Evolutionary conservation across 1,284 basidiomycete species (phyloP).

Genomic region (Papiliotrema nemorosa): DNA sequence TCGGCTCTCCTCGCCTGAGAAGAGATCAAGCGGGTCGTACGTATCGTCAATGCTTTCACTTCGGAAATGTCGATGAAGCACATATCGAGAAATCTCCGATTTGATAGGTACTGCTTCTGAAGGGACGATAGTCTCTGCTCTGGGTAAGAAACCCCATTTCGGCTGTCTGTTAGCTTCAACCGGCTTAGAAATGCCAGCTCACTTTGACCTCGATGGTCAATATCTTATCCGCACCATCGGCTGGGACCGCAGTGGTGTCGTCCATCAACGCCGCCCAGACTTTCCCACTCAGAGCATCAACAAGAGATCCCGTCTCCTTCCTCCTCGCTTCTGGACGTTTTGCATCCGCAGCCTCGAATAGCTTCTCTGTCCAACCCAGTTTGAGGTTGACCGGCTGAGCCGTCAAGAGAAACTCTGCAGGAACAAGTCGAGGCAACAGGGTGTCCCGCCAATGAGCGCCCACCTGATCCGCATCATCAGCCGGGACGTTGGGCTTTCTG

Average conservation of each 20-base stretch:
- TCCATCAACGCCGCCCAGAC: conserved; percentile 58
- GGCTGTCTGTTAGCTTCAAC: conserved; percentile 56
- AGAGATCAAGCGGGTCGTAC: conserved; percentile 86
- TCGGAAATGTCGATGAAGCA: conserved; percentile 69
- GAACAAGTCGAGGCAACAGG: conserved; percentile 54
- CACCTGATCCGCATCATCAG: conserved; percentile 12
- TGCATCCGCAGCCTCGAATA: conserved; percentile 55
- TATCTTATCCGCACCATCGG: conserved; percentile 25
- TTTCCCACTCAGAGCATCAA: conserved; percentile 55
- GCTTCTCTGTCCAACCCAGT: conserved; percentile 59
- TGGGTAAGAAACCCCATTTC: conserved; percentile 89
- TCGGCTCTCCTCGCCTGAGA: conserved; percentile 62
- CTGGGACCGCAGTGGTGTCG: conserved; percentile 58
- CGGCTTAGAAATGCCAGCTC: conserved; percentile 14
- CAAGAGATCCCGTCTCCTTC: conserved; percentile 51
- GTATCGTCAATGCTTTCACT: conserved; percentile 1
- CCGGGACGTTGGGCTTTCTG: conserved; percentile 55
- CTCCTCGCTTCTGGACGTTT: conserved; percentile 59
- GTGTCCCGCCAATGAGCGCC: conserved; percentile 25
- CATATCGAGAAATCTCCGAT: conserved; percentile 72
- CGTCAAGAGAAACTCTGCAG: conserved; percentile 58
- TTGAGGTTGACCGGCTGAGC: conserved; percentile 58
- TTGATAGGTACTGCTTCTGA: conserved; percentile 60
- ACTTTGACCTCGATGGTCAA: conserved; percentile 86
- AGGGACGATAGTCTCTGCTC: conserved; percentile 57